Evolutionary conservation across 2,329 filamentous ascomycete species (phyloP).

Genomic region (Ilyonectria destructans): DNA sequence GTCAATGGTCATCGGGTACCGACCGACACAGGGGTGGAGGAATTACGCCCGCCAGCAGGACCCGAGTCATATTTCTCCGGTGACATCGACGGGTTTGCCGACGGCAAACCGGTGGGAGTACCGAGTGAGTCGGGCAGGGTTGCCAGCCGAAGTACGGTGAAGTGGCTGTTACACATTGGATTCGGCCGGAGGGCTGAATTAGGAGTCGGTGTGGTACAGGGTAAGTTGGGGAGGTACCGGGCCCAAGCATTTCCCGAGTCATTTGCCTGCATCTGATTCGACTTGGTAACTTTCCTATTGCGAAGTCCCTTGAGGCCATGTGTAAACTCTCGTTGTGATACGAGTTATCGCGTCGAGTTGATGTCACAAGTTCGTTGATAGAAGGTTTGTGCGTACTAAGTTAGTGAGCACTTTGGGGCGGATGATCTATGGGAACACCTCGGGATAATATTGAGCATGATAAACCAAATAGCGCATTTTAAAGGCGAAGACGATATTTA

Average conservation of each 20-base stretch:
- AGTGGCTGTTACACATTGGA: not conserved
- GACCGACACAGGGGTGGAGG: constrained; percentile 29
- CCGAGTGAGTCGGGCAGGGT: constrained; percentile 2
- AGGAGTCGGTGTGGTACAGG: not conserved
- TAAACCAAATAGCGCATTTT: no score
- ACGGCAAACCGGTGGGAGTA: constrained; percentile 12
- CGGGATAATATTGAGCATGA: no score
- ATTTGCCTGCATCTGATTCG: not conserved
- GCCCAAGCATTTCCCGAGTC: not conserved
- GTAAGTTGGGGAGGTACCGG: not conserved
- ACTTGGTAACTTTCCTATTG: not conserved
- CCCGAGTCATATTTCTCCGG: constrained; percentile 28
- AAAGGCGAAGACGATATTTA: no score
- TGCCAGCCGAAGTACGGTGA: not conserved
- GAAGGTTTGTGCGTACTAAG: no score
- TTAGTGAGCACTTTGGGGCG: no score
- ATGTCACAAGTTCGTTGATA: no score
- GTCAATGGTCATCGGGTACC: constrained; percentile 34
- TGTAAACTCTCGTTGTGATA: no score
- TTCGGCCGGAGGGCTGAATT: not conserved
- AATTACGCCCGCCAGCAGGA: constrained; percentile 25
- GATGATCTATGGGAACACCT: no score
- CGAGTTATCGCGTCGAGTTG: no score
- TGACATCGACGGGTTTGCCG: constrained; percentile 30
- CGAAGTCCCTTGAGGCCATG: no score